These are phyloP conservation scores for Akanthomyces muscarius DNA, from an alignment of 2,329 filamentous ascomycete species.

Conservation along the genomic window DNA sequence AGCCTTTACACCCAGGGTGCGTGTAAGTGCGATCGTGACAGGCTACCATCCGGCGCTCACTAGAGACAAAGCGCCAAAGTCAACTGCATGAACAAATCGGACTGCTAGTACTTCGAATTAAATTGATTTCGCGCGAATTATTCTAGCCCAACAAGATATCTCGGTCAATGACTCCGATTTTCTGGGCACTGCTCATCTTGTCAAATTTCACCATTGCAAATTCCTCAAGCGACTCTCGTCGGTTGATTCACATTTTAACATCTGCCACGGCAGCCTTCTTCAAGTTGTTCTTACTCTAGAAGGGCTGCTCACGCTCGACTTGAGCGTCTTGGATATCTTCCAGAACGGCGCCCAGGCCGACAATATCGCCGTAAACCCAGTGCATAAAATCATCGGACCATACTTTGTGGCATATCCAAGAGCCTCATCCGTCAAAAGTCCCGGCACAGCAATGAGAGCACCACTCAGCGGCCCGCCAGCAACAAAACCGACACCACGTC, in stretches of 20 bases:
- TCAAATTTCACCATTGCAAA: neutral
- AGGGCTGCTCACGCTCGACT: neutral
- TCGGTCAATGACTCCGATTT: neutral
- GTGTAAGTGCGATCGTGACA: no score
- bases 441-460: slow-evolving; percentile 26
- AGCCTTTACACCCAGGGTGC: no score
- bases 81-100: no score
- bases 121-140: no score
- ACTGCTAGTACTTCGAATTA: no score
- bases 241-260: no score
- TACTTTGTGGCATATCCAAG: slow-evolving; percentile 31
- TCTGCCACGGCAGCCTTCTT: neutral
- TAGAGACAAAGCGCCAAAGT: no score
- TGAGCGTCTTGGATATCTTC: slow-evolving; percentile 30
- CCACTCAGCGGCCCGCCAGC: slow-evolving; percentile 29
- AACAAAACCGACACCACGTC: slow-evolving; percentile 28
- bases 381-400: slow-evolving; percentile 32
- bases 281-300: neutral
- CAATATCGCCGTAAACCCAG: slow-evolving; percentile 28
- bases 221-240: no score
- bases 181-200: neutral
- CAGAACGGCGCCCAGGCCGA: slow-evolving; percentile 31
- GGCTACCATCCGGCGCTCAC: no score
- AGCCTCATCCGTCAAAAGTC: slow-evolving; percentile 24
- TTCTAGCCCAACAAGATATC: neutral